phyloP scores from a whole-genome alignment of 1,284 basidiomycete genomes.

The Mycocalia duriaeana region DNA sequence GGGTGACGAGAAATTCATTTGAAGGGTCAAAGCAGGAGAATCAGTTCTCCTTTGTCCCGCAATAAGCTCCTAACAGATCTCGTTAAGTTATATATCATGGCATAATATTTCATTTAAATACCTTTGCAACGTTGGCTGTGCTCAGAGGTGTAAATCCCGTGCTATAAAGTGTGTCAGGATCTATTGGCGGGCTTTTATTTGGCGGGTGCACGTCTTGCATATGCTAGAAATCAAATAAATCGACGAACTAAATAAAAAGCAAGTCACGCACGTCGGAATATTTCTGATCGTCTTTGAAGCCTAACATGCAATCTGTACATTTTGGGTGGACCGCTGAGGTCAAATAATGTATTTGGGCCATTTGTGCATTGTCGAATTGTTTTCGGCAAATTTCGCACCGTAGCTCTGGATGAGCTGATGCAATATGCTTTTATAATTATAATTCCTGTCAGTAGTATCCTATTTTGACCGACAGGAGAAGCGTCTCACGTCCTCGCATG shows the following conservation, averaged over 20 bases:
- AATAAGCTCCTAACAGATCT: slow-evolving; percentile 15
- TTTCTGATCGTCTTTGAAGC: slow-evolving; percentile 13
- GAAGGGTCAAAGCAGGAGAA: slow-evolving; percentile 23
- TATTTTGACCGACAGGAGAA: too few relatives aligned
- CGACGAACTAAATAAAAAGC: neutral
- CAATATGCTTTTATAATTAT: too few relatives aligned
- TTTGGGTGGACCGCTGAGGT: slow-evolving; percentile 20
- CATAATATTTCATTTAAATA: too few relatives aligned
- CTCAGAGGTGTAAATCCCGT: slow-evolving; percentile 22
- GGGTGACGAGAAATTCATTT: slow-evolving; percentile 23
- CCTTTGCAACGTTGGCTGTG: slow-evolving; percentile 14
- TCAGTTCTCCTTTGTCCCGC: slow-evolving; percentile 16
- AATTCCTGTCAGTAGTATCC: too few relatives aligned
- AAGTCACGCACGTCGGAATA: slow-evolving; percentile 9
- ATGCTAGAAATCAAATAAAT: slow-evolving; percentile 14
- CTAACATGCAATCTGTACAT: slow-evolving; percentile 20
- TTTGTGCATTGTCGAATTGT: slow-evolving; percentile 12
- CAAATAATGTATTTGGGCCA: slow-evolving; percentile 14
- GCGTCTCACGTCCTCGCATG: slow-evolving; percentile 17
- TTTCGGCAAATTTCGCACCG: slow-evolving; percentile 15
- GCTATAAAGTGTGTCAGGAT: slow-evolving; percentile 8
- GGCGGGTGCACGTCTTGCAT: slow-evolving; percentile 11
- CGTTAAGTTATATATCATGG: too few relatives aligned
- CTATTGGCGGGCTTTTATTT: neutral
- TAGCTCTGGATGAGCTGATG: slow-evolving; percentile 12